Evolutionary conservation across 2,329 filamentous ascomycete species (phyloP).

Genomic region (Colletotrichum magnum): DNA sequence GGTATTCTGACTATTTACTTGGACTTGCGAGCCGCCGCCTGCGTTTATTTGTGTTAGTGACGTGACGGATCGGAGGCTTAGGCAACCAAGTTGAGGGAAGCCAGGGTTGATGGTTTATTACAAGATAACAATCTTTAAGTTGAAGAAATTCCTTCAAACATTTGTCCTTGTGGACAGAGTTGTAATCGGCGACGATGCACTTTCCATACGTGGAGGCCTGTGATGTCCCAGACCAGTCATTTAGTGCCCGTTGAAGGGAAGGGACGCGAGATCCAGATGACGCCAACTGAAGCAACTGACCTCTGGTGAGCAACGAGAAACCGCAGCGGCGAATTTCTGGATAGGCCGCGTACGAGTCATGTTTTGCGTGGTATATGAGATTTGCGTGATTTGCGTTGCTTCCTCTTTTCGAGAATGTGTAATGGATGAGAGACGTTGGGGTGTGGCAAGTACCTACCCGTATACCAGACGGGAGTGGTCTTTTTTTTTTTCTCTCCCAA

Average conservation of each 20-base stretch:
- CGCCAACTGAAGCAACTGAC: conserved; percentile 49
- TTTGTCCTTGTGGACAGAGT: conserved; percentile 90
- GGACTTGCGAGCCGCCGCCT: conserved; percentile 37
- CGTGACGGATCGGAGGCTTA: not conserved
- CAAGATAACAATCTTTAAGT: conserved; percentile 89
- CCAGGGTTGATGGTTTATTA: conserved; percentile 58
- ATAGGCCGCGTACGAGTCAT: conserved; percentile 61
- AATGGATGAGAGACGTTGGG: no score
- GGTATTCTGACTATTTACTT: conserved; percentile 8
- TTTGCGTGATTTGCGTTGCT: no score
- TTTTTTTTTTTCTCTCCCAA: no score
- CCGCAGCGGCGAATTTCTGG: conserved; percentile 68
- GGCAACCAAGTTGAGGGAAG: not conserved
- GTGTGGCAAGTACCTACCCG: no score
- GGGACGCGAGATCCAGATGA: no score
- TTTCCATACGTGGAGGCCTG: conserved; percentile 90
- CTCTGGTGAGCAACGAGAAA: conserved; percentile 69
- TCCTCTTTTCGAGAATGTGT: no score
- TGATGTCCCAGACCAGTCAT: not conserved
- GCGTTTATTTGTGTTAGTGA: conserved; percentile 10
- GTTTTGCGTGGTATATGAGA: not conserved
- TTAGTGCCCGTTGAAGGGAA: not conserved
- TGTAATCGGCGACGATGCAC: conserved; percentile 92
- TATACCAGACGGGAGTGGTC: no score
- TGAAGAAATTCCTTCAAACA: conserved; percentile 87